Evolutionary conservation across 2,329 filamentous ascomycete species (phyloP).

Genomic region (Colletotrichum eremochloae): DNA sequence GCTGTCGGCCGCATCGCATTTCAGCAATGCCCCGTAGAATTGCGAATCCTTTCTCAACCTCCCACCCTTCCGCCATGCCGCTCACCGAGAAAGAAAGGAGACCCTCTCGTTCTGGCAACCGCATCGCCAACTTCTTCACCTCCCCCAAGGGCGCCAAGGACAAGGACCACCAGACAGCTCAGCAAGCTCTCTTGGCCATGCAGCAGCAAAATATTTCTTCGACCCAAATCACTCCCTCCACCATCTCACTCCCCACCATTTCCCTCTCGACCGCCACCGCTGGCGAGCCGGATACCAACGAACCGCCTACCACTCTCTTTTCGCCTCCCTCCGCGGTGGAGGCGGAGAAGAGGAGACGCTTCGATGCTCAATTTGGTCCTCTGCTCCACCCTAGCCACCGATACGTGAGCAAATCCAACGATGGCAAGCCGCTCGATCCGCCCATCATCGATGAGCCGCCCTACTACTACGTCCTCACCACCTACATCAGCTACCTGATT

Average conservation of each 20-base stretch:
- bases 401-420: slow-evolving; percentile 87
- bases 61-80: slow-evolving; percentile 61
- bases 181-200: slow-evolving; percentile 77
- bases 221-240: slow-evolving; percentile 76
- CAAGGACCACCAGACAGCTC: slow-evolving; percentile 73
- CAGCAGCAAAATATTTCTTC: slow-evolving; percentile 72
- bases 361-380: slow-evolving; percentile 93
- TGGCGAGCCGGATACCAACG: slow-evolving; percentile 78
- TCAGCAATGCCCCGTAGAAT: slow-evolving; percentile 71
- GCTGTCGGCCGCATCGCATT: slow-evolving; percentile 32
- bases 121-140: slow-evolving; percentile 86
- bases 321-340: slow-evolving; percentile 90
- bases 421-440: slow-evolving; percentile 80
- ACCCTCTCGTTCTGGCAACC: slow-evolving; percentile 71
- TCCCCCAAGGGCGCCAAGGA: slow-evolving; percentile 70
- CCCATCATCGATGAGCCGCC: slow-evolving; percentile 95
- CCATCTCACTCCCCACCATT: slow-evolving; percentile 87
- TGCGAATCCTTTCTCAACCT: slow-evolving; percentile 68
- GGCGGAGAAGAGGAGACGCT: slow-evolving; percentile 78
- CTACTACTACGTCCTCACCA: slow-evolving; percentile 96
- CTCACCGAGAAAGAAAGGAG: slow-evolving; percentile 68
- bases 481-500: slow-evolving; percentile 97
- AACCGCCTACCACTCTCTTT: slow-evolving; percentile 83
- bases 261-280: slow-evolving; percentile 89
- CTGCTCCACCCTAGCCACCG: slow-evolving; percentile 84